Conservation (phyloP, 805 yeast species). For the Saccharomyces mikatae region DNA sequence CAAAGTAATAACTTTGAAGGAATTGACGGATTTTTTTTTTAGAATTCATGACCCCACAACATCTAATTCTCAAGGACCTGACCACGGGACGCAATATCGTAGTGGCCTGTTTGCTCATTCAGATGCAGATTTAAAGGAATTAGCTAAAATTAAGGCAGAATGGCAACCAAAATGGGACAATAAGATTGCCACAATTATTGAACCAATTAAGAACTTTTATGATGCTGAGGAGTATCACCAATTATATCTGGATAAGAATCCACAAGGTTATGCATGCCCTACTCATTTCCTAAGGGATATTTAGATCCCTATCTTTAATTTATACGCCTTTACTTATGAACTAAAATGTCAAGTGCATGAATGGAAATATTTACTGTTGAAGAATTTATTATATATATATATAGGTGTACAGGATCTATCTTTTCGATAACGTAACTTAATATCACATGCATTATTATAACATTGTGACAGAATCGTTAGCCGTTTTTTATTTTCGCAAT, state of each 20-base stretch:
- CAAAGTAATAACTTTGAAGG: constrained; percentile 43
- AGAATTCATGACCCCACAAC: constrained; percentile 93
- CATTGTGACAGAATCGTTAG: neutral
- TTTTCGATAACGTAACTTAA: neutral
- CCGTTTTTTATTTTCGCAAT: neutral
- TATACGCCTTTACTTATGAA: neutral
- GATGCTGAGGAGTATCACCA: constrained; percentile 98
- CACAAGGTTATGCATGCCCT: constrained; percentile 84
- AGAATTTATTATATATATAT: constrained; percentile 11
- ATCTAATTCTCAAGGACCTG: constrained; percentile 75
- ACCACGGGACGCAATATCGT: constrained; percentile 83
- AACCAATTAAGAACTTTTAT: constrained; percentile 60
- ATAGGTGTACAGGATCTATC: neutral
- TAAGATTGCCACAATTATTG: constrained; percentile 61
- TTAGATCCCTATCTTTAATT: constrained; percentile 6
- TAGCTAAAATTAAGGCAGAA: constrained; percentile 39
- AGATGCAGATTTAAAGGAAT: constrained; percentile 38
- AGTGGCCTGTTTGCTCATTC: constrained; percentile 66
- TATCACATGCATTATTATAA: constrained; percentile 1
- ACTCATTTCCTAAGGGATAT: constrained; percentile 67
- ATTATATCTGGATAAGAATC: constrained; percentile 67
- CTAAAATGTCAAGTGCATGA: neutral
- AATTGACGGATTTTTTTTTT: constrained; percentile 75
- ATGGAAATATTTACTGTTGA: constrained; percentile 16
- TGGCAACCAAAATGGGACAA: constrained; percentile 66